Conservation (phyloP, 805 yeast genomes). For the Starmerella floricola region DNA sequence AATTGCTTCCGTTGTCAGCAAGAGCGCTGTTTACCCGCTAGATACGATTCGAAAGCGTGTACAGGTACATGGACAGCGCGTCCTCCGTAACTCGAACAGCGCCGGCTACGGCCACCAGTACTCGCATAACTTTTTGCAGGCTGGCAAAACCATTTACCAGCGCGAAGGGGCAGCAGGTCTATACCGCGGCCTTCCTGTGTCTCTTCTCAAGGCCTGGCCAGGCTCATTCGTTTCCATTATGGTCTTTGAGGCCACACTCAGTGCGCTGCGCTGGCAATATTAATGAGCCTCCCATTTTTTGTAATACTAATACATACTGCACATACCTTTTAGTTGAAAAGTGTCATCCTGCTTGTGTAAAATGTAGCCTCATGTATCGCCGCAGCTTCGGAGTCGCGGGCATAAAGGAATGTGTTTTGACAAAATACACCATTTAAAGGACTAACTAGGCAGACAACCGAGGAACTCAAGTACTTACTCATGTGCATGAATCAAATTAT, state of each 20-base stretch:
- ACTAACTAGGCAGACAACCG: too few relatives aligned
- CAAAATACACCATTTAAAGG: too few relatives aligned
- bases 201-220: constrained; percentile 71
- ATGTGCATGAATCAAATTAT: too few relatives aligned
- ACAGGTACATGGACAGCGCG: constrained; percentile 43
- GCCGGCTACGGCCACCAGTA: constrained; percentile 21
- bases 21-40: constrained; percentile 67
- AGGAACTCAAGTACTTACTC: too few relatives aligned
- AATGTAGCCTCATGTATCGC: too few relatives aligned
- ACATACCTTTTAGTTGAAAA: too few relatives aligned
- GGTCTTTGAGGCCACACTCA: constrained; percentile 41
- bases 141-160: constrained; percentile 33
- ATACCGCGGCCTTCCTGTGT: constrained; percentile 62
- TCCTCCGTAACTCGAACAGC: constrained; percentile 2
- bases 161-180: constrained; percentile 56
- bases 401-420: too few relatives aligned
- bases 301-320: not conserved
- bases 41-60: constrained; percentile 70
- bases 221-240: constrained; percentile 48
- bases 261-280: constrained; percentile 13
- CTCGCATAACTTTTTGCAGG: constrained; percentile 21
- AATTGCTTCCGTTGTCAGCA: constrained; percentile 63
- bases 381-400: too few relatives aligned
- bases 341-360: too few relatives aligned
- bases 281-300: too few relatives aligned